Conservation (phyloP, 805 yeast genomes). For the Kodamaea restingae region DNA sequence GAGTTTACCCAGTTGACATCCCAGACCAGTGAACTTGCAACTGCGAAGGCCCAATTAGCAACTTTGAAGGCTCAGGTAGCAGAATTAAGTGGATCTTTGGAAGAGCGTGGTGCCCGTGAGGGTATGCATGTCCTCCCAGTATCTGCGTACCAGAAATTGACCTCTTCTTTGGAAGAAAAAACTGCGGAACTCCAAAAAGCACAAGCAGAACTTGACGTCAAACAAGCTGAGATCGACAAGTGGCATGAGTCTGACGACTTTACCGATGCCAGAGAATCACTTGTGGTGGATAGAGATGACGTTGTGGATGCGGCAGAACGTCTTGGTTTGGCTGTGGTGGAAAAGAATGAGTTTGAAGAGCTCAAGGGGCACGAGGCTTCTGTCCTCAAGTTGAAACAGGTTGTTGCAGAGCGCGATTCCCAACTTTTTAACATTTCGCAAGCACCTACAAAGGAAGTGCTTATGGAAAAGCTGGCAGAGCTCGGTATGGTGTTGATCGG, state of each 20-base stretch:
- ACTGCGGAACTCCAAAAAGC: background rate
- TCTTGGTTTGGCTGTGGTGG: slow-evolving; percentile 23
- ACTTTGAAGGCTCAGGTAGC: slow-evolving; percentile 6
- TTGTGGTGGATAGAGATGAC: slow-evolving; percentile 25
- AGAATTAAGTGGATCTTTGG: slow-evolving; percentile 3
- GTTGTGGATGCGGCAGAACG: slow-evolving; percentile 22
- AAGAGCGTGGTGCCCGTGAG: slow-evolving; percentile 15
- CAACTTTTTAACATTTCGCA: slow-evolving; percentile 21
- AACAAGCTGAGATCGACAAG: background rate
- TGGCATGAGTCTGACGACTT: slow-evolving; percentile 9
- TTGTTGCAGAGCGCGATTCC: slow-evolving; percentile 28
- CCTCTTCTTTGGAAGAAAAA: background rate
- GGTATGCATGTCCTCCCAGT: slow-evolving; percentile 15
- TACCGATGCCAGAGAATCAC: slow-evolving; percentile 30
- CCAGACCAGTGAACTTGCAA: slow-evolving; percentile 9
- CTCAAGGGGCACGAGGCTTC: slow-evolving; percentile 21
- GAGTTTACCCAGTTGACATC: slow-evolving; percentile 14
- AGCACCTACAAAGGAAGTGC: too few relatives aligned
- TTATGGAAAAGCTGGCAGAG: slow-evolving; percentile 25
- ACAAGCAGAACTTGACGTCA: background rate
- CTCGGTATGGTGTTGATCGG: slow-evolving; percentile 30
- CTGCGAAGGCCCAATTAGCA: too few relatives aligned
- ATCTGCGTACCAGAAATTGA: slow-evolving; percentile 8
- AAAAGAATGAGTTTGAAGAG: slow-evolving; percentile 16
- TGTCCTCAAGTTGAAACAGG: slow-evolving; percentile 18